Conservation (phyloP, 306 rosid species). For the Fragaria ananassa region DNA sequence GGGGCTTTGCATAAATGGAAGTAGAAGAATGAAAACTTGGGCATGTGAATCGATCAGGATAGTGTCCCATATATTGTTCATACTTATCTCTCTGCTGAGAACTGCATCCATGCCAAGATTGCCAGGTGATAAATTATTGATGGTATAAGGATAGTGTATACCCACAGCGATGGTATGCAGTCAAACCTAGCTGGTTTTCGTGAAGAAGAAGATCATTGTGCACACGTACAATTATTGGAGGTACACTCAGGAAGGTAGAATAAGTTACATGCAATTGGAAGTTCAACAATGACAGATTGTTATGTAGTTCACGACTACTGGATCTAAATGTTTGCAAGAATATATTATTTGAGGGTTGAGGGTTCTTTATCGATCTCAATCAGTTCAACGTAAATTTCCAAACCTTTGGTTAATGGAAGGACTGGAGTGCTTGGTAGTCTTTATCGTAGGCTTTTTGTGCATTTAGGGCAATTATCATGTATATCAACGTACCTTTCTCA, state of each 20-base stretch:
- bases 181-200: neutral
- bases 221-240: neutral
- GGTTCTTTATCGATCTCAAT: neutral
- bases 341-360: neutral
- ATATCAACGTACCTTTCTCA: too few relatives aligned
- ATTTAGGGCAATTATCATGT: too few relatives aligned
- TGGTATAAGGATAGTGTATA: neutral
- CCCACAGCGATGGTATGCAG: neutral
- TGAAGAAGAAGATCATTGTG: neutral
- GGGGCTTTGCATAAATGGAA: neutral
- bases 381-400: neutral
- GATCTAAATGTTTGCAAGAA: neutral
- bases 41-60: neutral
- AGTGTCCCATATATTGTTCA: neutral
- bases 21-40: neutral
- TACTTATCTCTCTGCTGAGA: neutral
- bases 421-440: neutral
- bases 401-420: neutral
- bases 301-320: neutral
- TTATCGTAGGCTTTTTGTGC: neutral
- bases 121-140: neutral
- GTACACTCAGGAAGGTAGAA: neutral
- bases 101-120: neutral
- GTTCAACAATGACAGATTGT: neutral
- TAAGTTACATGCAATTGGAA: neutral